Evolutionary conservation across 768 basidiomycete genomes (phyloP).

Genomic region (Lenzites betulinus): DNA sequence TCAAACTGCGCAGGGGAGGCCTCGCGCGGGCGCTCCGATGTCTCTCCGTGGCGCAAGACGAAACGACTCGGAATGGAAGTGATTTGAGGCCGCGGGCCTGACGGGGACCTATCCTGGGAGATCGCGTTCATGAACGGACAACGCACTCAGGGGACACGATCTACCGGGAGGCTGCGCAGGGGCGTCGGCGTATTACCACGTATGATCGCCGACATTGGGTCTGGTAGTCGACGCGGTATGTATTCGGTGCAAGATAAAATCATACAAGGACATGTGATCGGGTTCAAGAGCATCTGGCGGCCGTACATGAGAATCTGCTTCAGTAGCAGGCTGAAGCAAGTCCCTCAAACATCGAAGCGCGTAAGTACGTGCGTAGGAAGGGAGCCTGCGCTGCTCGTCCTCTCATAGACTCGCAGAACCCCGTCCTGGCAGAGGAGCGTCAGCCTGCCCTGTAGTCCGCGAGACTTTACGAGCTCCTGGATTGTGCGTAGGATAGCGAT

Average conservation of each 20-base stretch:
- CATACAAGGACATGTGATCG: no score
- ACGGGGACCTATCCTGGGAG: background rate
- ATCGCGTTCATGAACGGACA: background rate
- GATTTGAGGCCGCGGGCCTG: background rate
- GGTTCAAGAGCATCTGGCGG: background rate
- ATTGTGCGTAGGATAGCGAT: slow-evolving; percentile 38
- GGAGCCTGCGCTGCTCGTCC: slow-evolving; percentile 44
- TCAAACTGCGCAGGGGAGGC: background rate
- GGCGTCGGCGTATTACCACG: background rate
- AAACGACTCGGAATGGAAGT: slow-evolving; percentile 2
- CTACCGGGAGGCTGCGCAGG: background rate
- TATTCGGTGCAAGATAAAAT: no score
- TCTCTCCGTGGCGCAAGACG: slow-evolving; percentile 3
- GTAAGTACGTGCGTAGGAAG: slow-evolving; percentile 47
- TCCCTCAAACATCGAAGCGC: slow-evolving; percentile 20
- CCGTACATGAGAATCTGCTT: background rate
- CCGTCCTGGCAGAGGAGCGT: slow-evolving; percentile 53
- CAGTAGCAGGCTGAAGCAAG: background rate
- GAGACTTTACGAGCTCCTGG: slow-evolving; percentile 48
- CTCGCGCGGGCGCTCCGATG: slow-evolving; percentile 12
- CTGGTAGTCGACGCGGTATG: background rate
- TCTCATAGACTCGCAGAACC: slow-evolving; percentile 51
- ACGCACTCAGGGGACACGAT: background rate
- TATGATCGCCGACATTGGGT: background rate
- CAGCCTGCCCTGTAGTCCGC: slow-evolving; percentile 54